A percentile compares a stretch with the other conserved stretches of the same genome.
phyloP scores from a whole-genome alignment of 192 early-diverging fungal genomes.

The Backusella luteola region DNA sequence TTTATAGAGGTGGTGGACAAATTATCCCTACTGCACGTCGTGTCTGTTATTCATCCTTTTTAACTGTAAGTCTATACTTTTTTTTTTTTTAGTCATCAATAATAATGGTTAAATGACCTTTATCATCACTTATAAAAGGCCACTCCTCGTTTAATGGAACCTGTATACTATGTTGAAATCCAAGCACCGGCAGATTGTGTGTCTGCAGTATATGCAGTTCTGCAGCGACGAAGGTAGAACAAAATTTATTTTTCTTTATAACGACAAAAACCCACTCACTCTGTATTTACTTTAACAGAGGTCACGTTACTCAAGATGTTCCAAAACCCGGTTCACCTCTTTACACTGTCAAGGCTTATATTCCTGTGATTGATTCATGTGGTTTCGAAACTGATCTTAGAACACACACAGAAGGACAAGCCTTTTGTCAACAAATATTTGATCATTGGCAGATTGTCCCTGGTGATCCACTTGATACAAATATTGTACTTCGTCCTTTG shows the following conservation, averaged over 20 bases:
- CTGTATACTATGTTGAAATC: constrained; percentile 94
- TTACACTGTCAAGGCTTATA: constrained; percentile 89
- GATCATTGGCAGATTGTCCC: constrained; percentile 99
- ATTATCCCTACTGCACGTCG: constrained; percentile 95
- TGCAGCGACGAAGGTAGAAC: constrained; percentile 73
- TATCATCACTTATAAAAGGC: constrained; percentile 50
- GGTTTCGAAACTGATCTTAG: constrained; percentile 97
- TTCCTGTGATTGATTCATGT: constrained; percentile 94
- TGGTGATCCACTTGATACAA: constrained; percentile 93
- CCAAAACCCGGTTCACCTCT: constrained; percentile 94
- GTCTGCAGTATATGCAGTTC: constrained; percentile 89
- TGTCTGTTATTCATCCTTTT: constrained; percentile 95
- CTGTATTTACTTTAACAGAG: constrained; percentile 46
- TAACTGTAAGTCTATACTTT: constrained; percentile 57
- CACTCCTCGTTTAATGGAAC: constrained; percentile 96
- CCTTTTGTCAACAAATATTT: constrained; percentile 97
- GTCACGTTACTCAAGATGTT: constrained; percentile 93
- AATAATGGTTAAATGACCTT: not conserved
- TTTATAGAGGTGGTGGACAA: constrained; percentile 93
- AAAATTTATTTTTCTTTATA: constrained; percentile 13
- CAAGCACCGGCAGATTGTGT: constrained; percentile 97
- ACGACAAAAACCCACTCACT: not conserved
- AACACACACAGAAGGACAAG: constrained; percentile 95
- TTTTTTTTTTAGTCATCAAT: not conserved
- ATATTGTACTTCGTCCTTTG: constrained; percentile 81